Evolutionary conservation across 805 yeast genomes (phyloP).

Genomic region (Lipomyces oligophaga): DNA sequence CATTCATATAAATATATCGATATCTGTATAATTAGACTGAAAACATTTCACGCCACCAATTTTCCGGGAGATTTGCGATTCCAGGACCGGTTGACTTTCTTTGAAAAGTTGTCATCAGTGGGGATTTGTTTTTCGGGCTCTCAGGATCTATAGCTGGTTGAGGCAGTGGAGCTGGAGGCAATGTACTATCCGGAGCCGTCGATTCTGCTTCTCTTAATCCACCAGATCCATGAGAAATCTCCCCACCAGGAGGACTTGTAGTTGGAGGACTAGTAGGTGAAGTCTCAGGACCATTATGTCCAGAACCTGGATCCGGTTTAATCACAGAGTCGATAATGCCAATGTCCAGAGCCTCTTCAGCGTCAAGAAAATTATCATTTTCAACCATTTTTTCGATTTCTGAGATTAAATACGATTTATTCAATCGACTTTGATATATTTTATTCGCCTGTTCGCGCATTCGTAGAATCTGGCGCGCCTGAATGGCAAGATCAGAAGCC

Average conservation of each 20-base stretch:
- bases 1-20: too few species aligned
- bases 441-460: conserved; percentile 35
- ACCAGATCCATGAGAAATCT: conserved; percentile 13
- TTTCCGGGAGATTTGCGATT: conserved; percentile 8
- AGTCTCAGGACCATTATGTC: background rate
- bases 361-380: conserved; percentile 31
- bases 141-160: conserved; percentile 2
- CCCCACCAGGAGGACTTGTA: too few species aligned
- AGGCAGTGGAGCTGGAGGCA: conserved; percentile 7
- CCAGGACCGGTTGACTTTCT: conserved; percentile 4
- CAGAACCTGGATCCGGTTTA: conserved; percentile 18
- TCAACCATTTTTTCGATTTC: conserved; percentile 28
- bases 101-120: background rate
- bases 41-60: conserved; percentile 26
- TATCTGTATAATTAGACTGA: too few species aligned
- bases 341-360: conserved; percentile 36
- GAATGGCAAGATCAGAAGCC: conserved; percentile 37
- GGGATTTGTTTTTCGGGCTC: background rate
- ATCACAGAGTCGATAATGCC: conserved; percentile 39
- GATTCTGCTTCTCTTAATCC: conserved; percentile 5
- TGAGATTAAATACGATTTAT: conserved; percentile 17
- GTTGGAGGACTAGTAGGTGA: background rate
- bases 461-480: conserved; percentile 37
- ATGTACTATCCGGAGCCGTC: background rate
- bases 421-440: conserved; percentile 35